These are phyloP conservation scores for Polychaeton citri DNA, from an alignment of 2,329 filamentous ascomycete species.

Conservation along the genomic window DNA sequence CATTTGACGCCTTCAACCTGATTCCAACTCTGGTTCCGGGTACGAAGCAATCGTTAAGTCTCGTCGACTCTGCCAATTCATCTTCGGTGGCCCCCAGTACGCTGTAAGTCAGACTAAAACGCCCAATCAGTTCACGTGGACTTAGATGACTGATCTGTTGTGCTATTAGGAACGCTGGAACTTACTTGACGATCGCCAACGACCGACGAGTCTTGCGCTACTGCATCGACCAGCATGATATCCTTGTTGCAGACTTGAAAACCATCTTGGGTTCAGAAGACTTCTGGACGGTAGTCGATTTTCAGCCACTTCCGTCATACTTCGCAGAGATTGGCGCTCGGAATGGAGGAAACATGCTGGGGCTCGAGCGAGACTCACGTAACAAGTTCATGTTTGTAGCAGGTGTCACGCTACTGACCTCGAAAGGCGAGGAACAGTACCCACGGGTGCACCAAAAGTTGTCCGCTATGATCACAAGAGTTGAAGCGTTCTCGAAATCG, in stretches of 20 bases:
- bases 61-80: no score
- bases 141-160: no score
- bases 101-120: no score
- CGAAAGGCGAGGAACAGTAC: constrained; percentile 5
- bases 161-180: no score
- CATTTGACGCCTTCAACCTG: no score
- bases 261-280: constrained; percentile 2
- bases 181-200: constrained; percentile 10
- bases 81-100: no score
- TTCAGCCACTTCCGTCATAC: constrained; percentile 9
- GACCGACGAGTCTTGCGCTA: constrained; percentile 7
- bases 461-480: no score
- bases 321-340: constrained; percentile 3
- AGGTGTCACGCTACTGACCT: constrained; percentile 7
- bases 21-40: no score
- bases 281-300: constrained; percentile 6
- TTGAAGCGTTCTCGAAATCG: constrained; percentile 1
- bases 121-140: no score
- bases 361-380: constrained; percentile 5
- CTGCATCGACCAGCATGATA: constrained; percentile 7
- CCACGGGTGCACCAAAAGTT: constrained; percentile 3
- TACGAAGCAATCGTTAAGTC: no score
- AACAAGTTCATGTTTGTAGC: no score
- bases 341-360: constrained; percentile 8
- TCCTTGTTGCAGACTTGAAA: constrained; percentile 6